Base-by-base conservation (phyloP, 1,284 basidiomycete species). In the Ustanciosporium gigantosporum region DNA sequence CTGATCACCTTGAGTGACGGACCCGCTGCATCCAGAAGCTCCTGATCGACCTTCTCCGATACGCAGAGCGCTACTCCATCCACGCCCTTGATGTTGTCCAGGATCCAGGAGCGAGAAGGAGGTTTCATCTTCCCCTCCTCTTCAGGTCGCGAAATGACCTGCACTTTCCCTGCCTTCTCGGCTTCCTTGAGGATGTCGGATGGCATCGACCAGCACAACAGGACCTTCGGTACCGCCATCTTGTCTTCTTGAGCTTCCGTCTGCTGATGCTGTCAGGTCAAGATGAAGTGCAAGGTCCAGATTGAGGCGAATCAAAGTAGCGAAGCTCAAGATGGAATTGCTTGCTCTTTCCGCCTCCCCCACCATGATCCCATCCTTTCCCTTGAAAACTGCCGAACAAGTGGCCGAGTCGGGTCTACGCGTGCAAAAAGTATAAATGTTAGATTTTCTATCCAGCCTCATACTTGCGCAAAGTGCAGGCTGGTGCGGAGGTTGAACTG, bases 1-100 rank as follows among this genome's bases (percentile, higher is more conserved):
- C 90, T 91, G 5, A 96, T 83, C 15, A 88, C 86, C 45, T 84
- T 85, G 13, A 97, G 82, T 39, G 78, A 82, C 0, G 87, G 81
- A 0, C 70, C 68, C 0, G 70, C 67, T 0, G 52, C 46, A 17
- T 70, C 64, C 31, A 74, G 44, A 25, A 74, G 43, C 27, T 70
- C 68, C 14, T 43, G 53, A 69, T 94, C 83, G 8, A 92, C 80
- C 79, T 86, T 88, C 52, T 94, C 90, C 0, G 84, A 81, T 2
- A 90, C 73, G 80, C 87, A 85, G 23, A 88, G 82, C 7, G 91
- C 79, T 1, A 88, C 74, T 0, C 87, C 91, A 5, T 76, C 70
- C 2, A 87, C 85, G 2, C 86, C 89, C 11, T 76, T 74, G 2
- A 88, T 80, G 60, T 93, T 87, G 47, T 88, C 81, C 14, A 93